phyloP scores from a whole-genome alignment of 2,329 filamentous ascomycete species.

The Cladophialophora exuberans region DNA sequence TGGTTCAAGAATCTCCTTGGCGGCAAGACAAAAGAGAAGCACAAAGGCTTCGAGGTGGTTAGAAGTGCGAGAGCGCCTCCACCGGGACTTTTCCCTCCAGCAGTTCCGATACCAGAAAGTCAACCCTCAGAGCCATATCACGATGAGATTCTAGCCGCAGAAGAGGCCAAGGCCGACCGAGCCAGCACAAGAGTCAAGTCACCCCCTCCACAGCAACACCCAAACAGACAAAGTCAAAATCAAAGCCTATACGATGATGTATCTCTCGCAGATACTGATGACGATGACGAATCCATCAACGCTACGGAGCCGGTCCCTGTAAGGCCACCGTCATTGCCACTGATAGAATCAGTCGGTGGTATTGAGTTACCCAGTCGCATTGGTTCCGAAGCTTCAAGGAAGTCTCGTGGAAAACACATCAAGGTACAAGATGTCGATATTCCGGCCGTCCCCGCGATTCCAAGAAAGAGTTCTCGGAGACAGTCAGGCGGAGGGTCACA shows the following conservation, averaged over 20 bases:
- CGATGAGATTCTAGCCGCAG: constrained; percentile 52
- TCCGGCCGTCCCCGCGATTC: constrained; percentile 53
- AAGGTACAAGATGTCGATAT: constrained; percentile 40
- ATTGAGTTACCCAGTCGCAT: constrained; percentile 68
- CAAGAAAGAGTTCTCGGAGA: constrained; percentile 73
- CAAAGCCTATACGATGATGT: constrained; percentile 20
- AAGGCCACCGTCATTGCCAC: constrained; percentile 60
- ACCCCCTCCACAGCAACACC: constrained; percentile 7
- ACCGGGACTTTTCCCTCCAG: constrained; percentile 61
- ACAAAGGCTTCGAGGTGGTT: constrained; percentile 96
- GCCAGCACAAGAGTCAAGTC: constrained; percentile 12
- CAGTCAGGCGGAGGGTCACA: constrained; percentile 43
- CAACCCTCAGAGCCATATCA: constrained; percentile 66
- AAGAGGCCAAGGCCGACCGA: constrained; percentile 20
- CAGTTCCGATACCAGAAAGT: constrained; percentile 44
- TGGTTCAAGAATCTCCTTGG: constrained; percentile 83
- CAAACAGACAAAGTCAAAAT: constrained; percentile 4
- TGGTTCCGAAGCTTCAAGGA: constrained; percentile 54
- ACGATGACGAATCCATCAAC: constrained; percentile 23
- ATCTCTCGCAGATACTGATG: constrained; percentile 18
- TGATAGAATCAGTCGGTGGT: constrained; percentile 61
- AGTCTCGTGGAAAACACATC: constrained; percentile 25
- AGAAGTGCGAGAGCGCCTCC: constrained; percentile 84
- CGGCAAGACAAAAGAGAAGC: constrained; percentile 89
- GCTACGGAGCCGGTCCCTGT: constrained; percentile 46